These are phyloP conservation scores for Salix koriyanagi DNA, from an alignment of 345 rosid species.

Conservation along the genomic window DNA sequence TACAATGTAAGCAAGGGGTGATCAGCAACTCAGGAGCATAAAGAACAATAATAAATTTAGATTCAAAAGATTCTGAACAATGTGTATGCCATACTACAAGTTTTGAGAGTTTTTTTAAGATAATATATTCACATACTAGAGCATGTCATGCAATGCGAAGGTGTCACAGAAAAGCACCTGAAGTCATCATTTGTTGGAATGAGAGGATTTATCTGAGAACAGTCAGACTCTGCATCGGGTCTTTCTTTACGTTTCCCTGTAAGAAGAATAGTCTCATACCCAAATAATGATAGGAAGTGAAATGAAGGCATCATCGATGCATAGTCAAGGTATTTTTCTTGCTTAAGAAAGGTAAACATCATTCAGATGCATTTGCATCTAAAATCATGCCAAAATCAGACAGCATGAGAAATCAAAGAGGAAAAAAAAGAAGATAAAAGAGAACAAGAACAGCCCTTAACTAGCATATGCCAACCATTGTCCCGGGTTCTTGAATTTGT, in stretches of 20 bases:
- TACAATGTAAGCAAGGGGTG: neutral
- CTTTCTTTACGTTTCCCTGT: constrained; percentile 87
- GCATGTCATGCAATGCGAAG: neutral
- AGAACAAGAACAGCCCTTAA: no score
- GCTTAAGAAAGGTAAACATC: neutral
- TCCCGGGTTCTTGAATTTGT: no score
- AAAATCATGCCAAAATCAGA: neutral
- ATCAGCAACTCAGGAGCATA: neutral
- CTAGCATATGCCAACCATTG: no score
- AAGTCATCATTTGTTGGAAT: constrained; percentile 58
- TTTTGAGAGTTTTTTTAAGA: neutral
- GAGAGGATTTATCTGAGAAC: constrained; percentile 47
- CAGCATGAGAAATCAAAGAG: neutral
- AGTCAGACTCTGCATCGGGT: constrained; percentile 41
- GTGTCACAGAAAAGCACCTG: constrained; percentile 44
- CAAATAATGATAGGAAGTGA: neutral
- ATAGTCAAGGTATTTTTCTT: neutral
- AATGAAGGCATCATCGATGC: neutral
- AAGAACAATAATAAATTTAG: neutral
- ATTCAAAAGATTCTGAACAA: no score
- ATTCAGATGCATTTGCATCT: neutral
- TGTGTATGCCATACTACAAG: neutral
- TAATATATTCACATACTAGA: neutral
- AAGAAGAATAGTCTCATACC: neutral
- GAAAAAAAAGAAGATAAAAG: no score